These are phyloP conservation scores for Aureobasidium sp. DNA, from an alignment of 2,329 filamentous ascomycete genomes.

Conservation along the genomic window DNA sequence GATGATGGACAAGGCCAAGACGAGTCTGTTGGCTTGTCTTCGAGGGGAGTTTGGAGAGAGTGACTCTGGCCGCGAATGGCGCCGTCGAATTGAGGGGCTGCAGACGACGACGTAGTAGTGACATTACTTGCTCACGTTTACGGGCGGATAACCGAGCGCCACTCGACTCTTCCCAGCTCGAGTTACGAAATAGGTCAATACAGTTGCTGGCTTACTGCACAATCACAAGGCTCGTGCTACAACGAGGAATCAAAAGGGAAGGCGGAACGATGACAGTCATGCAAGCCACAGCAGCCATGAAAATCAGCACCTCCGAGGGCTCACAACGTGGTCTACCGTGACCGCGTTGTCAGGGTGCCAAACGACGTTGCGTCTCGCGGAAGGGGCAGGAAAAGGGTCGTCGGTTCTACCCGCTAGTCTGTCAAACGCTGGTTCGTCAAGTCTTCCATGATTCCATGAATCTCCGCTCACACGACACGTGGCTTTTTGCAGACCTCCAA, in stretches of 20 bases:
- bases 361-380: not conserved
- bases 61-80: not conserved
- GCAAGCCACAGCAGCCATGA: not conserved
- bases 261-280: not conserved
- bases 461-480: not conserved
- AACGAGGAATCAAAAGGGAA: not conserved
- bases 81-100: not conserved
- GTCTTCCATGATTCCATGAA: not conserved
- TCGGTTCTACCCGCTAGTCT: not conserved
- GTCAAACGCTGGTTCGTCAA: not conserved
- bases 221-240: not conserved
- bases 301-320: not conserved
- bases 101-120: not conserved
- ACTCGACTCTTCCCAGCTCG: not conserved
- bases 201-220: not conserved
- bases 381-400: not conserved
- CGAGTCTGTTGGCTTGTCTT: not conserved
- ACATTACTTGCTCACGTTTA: not conserved
- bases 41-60: not conserved
- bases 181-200: not conserved
- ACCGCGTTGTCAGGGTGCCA: not conserved
- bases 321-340: not conserved
- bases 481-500: not conserved
- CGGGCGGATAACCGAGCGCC: not conserved
- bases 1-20: not conserved